Conservation (phyloP, 2,329 filamentous ascomycete species). For the Fusarium sp. region DNA sequence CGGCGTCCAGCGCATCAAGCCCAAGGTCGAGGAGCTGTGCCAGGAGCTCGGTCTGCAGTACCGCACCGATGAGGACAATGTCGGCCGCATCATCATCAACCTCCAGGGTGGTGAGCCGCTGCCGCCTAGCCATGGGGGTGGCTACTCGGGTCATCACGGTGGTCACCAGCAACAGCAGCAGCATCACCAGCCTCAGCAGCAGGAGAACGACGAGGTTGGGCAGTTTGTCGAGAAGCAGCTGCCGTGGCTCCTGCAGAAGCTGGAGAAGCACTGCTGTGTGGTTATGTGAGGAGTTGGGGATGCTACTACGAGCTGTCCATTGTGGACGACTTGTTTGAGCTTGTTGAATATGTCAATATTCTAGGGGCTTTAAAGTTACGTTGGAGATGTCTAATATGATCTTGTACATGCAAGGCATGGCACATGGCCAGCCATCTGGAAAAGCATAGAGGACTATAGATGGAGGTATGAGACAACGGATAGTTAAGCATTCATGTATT, state of each 20-base stretch:
- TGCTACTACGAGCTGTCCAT: constrained; percentile 10
- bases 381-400: constrained; percentile 11
- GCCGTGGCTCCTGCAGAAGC: constrained; percentile 70
- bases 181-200: constrained; percentile 58
- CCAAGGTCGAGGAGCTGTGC: constrained; percentile 90
- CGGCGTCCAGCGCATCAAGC: constrained; percentile 94
- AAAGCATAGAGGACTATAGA: constrained; percentile 16
- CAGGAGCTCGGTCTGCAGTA: constrained; percentile 85
- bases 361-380: not conserved
- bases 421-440: constrained; percentile 6
- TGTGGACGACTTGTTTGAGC: constrained; percentile 1
- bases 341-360: constrained; percentile 22
- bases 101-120: constrained; percentile 77
- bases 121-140: constrained; percentile 55
- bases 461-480: not conserved
- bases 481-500: constrained; percentile 15
- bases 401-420: not conserved
- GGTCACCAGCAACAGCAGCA: constrained; percentile 54
- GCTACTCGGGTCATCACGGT: constrained; percentile 55
- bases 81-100: constrained; percentile 89
- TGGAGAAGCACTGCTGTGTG: constrained; percentile 77
- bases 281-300: constrained; percentile 70
- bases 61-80: constrained; percentile 89
- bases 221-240: constrained; percentile 71
- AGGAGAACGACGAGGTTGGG: constrained; percentile 66